Base-by-base conservation (phyloP, 768 basidiomycete species). In the Trametes villosa region DNA sequence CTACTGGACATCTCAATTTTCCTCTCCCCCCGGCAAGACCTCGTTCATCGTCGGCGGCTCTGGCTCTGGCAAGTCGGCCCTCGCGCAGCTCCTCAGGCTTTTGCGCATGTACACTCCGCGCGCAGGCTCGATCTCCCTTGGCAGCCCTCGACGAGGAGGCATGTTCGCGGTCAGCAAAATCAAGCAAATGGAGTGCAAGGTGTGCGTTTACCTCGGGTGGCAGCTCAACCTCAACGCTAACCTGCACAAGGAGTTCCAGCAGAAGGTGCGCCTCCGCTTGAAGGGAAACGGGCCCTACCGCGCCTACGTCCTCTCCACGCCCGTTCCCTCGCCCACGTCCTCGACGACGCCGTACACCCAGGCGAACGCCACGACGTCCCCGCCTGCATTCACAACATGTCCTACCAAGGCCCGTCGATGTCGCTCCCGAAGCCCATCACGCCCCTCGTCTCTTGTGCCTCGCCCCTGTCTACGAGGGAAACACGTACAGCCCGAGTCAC, bases 151-250 rank as follows among this genome's bases (percentile, higher is more conserved):
- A 81, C 20, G 84, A 86, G 68, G 81, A n/a, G n/a, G 79, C 65
- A 82, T 85, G 77, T 87, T 86, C 68, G 77, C 81, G 1, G 76
- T 96, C 9, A 82, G 90, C 45, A 94, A 96, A 81, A 89, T 97
- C 70, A 97, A 97, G 74, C 94, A 96, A 80, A 95, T 96, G 94
- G 94, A 96, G 78, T 78, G 93, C 22, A 94, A 96, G 75, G 94
- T 97, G 88, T 94, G 88, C 63, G 82, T 85, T 13, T 98, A 98
- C 69, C 78, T 99, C 42, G 95, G 96, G 71, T 98, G 94, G 95
- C 89, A 92, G 68, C 78, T 92, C 7, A 90, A 86, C 42, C 87
- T 91, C 52, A 89, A 91, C 52, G 83, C 86, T 0, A 69, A 77
- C 0, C 85, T 85, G 0, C 75, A 92, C 0, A 63, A 68, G 4